Percentiles rank a stretch among this genome's conserved stretches.
phyloP scores from a whole-genome alignment of 192 early-diverging fungal species.

The Gonapodya prolifera region DNA sequence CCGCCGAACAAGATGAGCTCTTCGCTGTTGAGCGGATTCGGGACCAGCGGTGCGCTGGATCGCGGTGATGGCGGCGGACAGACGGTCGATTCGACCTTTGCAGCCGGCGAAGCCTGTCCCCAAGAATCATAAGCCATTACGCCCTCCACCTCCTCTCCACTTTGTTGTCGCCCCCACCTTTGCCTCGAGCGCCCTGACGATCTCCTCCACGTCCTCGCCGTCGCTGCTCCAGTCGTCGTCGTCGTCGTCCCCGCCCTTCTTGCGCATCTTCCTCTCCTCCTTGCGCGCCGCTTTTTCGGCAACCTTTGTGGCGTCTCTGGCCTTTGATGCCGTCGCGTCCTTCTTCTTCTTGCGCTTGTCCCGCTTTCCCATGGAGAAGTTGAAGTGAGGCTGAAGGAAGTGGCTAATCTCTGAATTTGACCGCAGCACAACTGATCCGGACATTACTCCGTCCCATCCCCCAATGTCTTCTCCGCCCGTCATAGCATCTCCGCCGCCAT shows the following conservation, averaged over 20 bases:
- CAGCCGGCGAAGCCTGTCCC: no score
- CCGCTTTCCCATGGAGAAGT: constrained; percentile 6
- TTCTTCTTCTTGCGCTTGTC: not conserved
- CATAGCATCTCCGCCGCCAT: no score
- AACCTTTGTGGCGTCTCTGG: not conserved
- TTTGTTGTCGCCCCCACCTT: not conserved
- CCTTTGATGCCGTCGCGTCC: not conserved
- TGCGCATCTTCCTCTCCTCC: not conserved
- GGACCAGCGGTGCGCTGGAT: constrained; percentile 41
- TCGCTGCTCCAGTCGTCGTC: not conserved
- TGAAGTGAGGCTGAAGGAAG: no score
- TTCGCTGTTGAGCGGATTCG: constrained; percentile 41
- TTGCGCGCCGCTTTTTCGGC: not conserved
- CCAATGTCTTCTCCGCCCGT: no score
- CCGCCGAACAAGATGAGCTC: constrained; percentile 56
- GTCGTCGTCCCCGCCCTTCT: not conserved
- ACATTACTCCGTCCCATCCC: no score
- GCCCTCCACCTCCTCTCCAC: no score
- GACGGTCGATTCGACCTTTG: not conserved
- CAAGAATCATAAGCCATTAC: no score
- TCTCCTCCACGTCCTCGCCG: not conserved
- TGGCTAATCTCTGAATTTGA: no score
- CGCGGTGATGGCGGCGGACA: constrained; percentile 25
- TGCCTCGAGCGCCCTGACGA: not conserved
- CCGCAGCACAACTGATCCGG: no score